Evolutionary conservation across 257 asterid species (phyloP).

Genomic region (Thymus quinquecostatus): DNA sequence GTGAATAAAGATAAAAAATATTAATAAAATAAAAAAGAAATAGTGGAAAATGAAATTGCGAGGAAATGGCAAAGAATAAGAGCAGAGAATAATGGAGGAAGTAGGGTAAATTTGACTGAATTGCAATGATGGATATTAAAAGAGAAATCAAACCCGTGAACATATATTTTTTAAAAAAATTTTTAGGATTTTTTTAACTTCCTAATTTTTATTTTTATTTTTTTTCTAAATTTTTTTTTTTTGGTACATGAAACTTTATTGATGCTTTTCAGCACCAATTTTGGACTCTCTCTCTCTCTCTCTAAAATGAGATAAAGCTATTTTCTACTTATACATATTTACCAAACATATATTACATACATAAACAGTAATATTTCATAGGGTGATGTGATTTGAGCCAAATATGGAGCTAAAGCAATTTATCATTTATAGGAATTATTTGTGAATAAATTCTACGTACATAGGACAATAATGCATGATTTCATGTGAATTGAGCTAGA

Average conservation of each 20-base stretch:
- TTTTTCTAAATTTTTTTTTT: neutral
- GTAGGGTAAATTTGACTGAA: slow-evolving; percentile 3
- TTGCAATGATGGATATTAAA: slow-evolving; percentile 20
- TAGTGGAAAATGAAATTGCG: neutral
- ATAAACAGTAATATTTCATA: too few species aligned
- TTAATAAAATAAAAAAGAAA: too few species aligned
- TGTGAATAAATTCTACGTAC: neutral
- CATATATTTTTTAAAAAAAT: neutral
- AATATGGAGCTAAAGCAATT: too few species aligned
- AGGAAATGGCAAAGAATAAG: slow-evolving; percentile 17
- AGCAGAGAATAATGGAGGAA: slow-evolving; percentile 7
- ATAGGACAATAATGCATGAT: neutral
- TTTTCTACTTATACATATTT: too few species aligned
- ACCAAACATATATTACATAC: too few species aligned
- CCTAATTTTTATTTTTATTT: neutral
- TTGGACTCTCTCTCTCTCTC: slow-evolving; percentile 12
- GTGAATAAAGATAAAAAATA: too few species aligned
- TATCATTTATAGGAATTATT: neutral
- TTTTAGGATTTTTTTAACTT: slow-evolving; percentile 16
- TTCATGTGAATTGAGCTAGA: neutral
- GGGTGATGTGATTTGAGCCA: too few species aligned
- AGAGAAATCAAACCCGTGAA: slow-evolving; percentile 33
- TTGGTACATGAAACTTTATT: neutral
- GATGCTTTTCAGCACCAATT: slow-evolving; percentile 24
- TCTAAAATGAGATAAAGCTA: neutral